These are phyloP conservation scores for Blastobotrys illinoisensis DNA, from an alignment of 1,139 yeast species.

Conservation along the genomic window DNA sequence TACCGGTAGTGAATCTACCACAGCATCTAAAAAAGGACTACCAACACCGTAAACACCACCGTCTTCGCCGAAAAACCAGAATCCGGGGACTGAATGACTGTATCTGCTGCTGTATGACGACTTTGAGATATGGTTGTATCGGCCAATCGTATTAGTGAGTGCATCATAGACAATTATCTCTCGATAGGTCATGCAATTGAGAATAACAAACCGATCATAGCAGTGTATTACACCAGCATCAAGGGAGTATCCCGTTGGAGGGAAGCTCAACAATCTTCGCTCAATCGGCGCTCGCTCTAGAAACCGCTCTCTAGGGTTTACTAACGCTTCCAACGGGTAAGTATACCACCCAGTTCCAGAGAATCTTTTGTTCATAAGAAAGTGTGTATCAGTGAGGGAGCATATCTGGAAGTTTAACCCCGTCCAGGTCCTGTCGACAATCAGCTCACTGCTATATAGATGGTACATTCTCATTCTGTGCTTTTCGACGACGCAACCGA, in stretches of 20 bases:
- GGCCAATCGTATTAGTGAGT: neutral
- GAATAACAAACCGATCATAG: neutral
- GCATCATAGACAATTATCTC: neutral
- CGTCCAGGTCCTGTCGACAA: neutral
- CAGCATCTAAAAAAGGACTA: neutral
- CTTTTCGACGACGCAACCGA: neutral
- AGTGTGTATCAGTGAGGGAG: neutral
- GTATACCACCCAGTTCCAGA: neutral
- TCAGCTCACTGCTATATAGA: neutral
- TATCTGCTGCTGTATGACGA: neutral
- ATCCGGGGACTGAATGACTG: neutral
- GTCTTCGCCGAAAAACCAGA: neutral
- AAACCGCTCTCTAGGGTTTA: neutral
- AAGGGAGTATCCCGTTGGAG: neutral
- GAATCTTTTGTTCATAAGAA: neutral
- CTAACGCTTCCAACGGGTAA: neutral
- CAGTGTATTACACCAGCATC: neutral
- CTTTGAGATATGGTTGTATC: neutral
- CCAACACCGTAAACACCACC: neutral
- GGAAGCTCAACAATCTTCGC: neutral
- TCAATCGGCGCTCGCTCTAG: neutral
- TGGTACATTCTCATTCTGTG: neutral
- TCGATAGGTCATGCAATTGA: neutral
- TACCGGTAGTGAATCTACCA: neutral
- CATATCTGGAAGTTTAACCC: neutral